Percentiles rank a stretch among this genome's conserved stretches.
Conservation (phyloP, 257 asterid genomes). For the Lycium barbarum region DNA sequence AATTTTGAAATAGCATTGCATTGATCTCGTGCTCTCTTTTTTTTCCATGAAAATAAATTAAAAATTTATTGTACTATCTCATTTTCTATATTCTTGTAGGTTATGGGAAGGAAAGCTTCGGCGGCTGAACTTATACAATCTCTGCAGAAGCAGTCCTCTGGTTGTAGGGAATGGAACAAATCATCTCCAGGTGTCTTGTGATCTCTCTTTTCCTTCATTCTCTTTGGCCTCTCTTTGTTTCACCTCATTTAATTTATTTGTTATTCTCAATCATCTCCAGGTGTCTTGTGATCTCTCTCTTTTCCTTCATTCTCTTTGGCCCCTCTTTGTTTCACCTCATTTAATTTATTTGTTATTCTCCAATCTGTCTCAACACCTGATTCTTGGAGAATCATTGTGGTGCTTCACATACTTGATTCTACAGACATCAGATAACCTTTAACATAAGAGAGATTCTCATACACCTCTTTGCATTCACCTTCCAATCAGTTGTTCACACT, state of each 20-base stretch:
- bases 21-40: neutral
- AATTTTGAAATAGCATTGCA: neutral
- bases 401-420: neutral
- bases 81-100: constrained; percentile 36
- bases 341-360: neutral
- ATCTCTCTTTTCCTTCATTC: constrained; percentile 11
- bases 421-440: neutral
- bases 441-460: neutral
- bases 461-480: neutral
- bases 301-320: neutral
- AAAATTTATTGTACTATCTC: neutral
- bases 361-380: neutral
- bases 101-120: constrained; percentile 32
- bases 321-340: constrained; percentile 10
- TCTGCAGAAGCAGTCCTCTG: constrained; percentile 31
- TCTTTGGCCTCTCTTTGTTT: neutral
- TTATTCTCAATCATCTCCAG: constrained; percentile 21
- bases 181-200: constrained; percentile 31
- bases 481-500: neutral
- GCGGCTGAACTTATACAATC: constrained; percentile 35
- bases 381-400: neutral
- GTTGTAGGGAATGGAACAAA: constrained; percentile 32
- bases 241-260: neutral
- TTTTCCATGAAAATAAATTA: neutral
- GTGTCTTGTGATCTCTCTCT: constrained; percentile 28